phyloP scores from a whole-genome alignment of 345 rosid genomes.

The Murraya paniculata region DNA sequence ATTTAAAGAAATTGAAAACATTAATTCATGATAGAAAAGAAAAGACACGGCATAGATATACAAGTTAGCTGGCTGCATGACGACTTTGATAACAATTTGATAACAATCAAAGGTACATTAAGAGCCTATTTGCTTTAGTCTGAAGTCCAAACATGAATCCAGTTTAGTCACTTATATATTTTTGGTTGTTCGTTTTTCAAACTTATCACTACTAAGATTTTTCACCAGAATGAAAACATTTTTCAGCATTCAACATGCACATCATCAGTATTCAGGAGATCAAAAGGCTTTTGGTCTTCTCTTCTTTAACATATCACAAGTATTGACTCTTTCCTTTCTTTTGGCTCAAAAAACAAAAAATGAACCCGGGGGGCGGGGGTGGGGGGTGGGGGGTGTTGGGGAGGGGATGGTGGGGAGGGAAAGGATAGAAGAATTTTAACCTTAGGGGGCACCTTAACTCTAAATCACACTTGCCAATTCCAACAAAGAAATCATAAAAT shows the following conservation, averaged over 20 bases:
- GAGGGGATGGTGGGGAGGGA: too few species aligned
- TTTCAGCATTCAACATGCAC: background rate
- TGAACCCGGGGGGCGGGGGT: too few species aligned
- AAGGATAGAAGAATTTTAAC: background rate
- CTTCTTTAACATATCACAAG: background rate
- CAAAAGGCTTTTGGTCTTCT: background rate
- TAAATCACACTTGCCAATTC: background rate
- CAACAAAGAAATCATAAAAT: background rate
- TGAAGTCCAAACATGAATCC: background rate
- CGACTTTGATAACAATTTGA: too few species aligned
- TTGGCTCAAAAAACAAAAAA: too few species aligned
- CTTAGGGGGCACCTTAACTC: background rate
- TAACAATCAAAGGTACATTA: background rate
- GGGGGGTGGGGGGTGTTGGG: too few species aligned
- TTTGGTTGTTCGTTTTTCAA: background rate
- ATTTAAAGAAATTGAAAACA: background rate
- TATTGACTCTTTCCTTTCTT: too few species aligned
- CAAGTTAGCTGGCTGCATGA: background rate
- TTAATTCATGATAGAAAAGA: background rate
- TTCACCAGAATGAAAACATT: background rate
- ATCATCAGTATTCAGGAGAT: background rate
- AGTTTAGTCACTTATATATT: background rate
- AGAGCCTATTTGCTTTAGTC: background rate
- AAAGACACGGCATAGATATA: background rate
- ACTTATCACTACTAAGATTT: background rate